Percentiles rank a stretch among this genome's conserved stretches.
These are phyloP conservation scores for Diplodia seriata DNA, from an alignment of 2,329 filamentous ascomycete genomes.

Conservation along the genomic window DNA sequence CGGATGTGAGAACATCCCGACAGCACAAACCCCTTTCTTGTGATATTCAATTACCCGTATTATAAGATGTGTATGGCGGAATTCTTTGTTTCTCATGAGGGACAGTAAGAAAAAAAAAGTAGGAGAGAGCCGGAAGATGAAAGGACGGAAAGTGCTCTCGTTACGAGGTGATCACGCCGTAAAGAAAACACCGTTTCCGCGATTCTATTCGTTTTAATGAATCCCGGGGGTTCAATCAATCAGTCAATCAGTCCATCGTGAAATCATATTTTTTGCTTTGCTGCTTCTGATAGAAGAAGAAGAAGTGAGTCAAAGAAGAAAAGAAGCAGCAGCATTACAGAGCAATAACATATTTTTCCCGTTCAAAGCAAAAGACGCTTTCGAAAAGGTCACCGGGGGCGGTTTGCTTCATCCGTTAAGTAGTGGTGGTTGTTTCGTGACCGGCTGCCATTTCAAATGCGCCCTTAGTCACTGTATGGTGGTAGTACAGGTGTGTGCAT, in stretches of 20 bases:
- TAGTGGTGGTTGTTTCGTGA: neutral
- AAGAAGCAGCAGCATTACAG: slow-evolving; percentile 3
- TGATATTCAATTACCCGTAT: neutral
- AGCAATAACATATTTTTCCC: slow-evolving; percentile 5
- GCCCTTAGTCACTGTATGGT: slow-evolving; percentile 1
- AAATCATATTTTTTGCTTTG: slow-evolving; percentile 20
- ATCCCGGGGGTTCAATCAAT: neutral
- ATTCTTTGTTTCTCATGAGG: neutral
- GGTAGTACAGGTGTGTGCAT: slow-evolving; percentile 28
- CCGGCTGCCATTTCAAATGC: slow-evolving; percentile 15
- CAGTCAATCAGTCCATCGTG: slow-evolving; percentile 24
- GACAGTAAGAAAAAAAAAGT: slow-evolving; percentile 1
- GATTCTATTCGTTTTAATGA: neutral
- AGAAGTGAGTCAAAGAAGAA: neutral
- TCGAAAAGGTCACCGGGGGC: neutral
- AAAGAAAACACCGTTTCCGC: neutral
- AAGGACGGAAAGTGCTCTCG: neutral
- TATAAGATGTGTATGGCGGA: neutral
- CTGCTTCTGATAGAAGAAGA: neutral
- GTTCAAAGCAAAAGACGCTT: slow-evolving; percentile 15
- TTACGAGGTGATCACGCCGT: slow-evolving; percentile 10
- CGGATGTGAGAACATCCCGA: neutral
- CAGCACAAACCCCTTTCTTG: neutral
- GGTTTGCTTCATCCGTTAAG: neutral
- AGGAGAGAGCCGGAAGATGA: neutral